Evolutionary conservation across 768 basidiomycete species (phyloP).

Genomic region (Leucogyrophana mollusca): DNA sequence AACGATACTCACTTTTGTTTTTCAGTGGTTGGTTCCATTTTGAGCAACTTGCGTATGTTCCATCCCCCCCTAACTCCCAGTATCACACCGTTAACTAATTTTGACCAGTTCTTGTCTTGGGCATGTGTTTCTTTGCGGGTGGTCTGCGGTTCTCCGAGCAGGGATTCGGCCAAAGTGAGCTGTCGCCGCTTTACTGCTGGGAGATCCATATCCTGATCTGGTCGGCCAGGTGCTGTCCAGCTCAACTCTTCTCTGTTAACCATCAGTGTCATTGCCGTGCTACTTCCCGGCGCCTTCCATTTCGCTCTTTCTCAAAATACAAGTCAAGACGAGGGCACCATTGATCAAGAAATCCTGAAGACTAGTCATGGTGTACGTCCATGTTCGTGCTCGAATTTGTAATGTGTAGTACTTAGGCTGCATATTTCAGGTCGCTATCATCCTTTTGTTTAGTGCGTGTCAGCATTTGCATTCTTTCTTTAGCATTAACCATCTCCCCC

Average conservation of each 20-base stretch:
- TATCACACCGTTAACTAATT: neutral
- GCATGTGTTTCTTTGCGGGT: constrained; percentile 84
- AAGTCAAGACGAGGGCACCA: constrained; percentile 14
- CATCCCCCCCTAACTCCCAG: neutral
- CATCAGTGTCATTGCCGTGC: constrained; percentile 76
- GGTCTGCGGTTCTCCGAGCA: constrained; percentile 77
- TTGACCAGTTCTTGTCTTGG: constrained; percentile 71
- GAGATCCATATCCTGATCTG: neutral
- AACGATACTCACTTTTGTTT: constrained; percentile 1
- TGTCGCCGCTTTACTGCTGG: neutral
- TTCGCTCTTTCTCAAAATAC: constrained; percentile 46
- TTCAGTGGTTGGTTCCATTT: constrained; percentile 77
- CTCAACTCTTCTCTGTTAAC: constrained; percentile 72
- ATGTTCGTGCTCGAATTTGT: too few relatives aligned
- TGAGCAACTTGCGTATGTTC: constrained; percentile 67
- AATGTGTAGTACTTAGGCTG: too few relatives aligned
- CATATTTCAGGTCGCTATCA: constrained; percentile 60
- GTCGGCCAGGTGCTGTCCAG: constrained; percentile 62
- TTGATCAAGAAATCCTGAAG: constrained; percentile 51
- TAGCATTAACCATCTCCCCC: constrained; percentile 1
- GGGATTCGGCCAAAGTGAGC: constrained; percentile 68
- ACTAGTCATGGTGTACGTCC: constrained; percentile 78
- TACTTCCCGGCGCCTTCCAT: constrained; percentile 76
- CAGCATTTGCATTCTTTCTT: neutral
- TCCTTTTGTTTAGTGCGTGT: constrained; percentile 70